phyloP scores from a whole-genome alignment of 768 basidiomycete species.

The Lyophyllum atratum region DNA sequence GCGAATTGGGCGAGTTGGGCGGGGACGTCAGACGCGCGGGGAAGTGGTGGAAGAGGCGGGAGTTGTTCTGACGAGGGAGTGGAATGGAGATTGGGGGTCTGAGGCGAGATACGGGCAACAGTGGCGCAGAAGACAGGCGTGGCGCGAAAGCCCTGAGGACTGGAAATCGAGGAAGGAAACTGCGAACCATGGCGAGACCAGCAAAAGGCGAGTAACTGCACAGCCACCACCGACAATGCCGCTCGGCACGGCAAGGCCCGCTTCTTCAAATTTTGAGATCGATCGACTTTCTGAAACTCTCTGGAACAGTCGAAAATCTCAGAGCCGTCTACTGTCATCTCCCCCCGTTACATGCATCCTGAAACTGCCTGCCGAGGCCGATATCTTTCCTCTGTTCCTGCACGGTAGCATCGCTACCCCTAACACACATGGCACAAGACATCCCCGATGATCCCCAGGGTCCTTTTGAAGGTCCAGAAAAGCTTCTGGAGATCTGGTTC shows the following conservation, averaged over 20 bases:
- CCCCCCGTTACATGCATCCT: constrained; percentile 46
- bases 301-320: no score
- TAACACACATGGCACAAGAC: constrained; percentile 31
- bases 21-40: constrained; percentile 44
- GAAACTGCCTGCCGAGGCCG: constrained; percentile 22
- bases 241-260: constrained; percentile 14
- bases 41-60: constrained; percentile 53
- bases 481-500: constrained; percentile 97
- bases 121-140: constrained; percentile 47
- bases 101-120: constrained; percentile 48
- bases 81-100: constrained; percentile 26
- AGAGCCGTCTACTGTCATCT: background rate
- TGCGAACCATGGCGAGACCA: constrained; percentile 32
- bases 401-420: constrained; percentile 49
- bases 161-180: constrained; percentile 45
- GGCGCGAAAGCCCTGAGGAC: constrained; percentile 47
- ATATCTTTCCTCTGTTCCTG: constrained; percentile 39
- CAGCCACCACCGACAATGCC: background rate
- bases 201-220: background rate
- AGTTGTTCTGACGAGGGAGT: constrained; percentile 27
- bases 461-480: constrained; percentile 93
- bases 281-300: no score
- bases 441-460: constrained; percentile 36
- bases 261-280: constrained; percentile 9
- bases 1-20: constrained; percentile 30